Base-by-base conservation (phyloP, 805 yeast genomes). In the Candida mattraensis region DNA sequence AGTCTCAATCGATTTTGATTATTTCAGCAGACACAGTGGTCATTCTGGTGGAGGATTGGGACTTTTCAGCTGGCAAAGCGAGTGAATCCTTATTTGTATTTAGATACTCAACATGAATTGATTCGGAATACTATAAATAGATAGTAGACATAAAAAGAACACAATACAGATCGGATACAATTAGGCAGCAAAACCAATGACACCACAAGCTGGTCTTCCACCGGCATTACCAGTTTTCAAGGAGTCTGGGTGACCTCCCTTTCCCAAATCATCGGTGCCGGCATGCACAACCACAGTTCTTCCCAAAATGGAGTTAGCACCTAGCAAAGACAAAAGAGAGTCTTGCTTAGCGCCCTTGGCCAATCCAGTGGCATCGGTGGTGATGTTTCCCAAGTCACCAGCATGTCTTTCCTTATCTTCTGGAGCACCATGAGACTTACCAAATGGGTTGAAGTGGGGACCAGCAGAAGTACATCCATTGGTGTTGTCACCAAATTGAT, bases 381-480 rank as follows among this genome's bases (percentile, higher is more conserved):
- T 61, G 63, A 93, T 70, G 78, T 93, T 93, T 66, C 99, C 99
- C 66, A 93, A 73, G 66, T 93, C 99, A 68, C 99, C 99, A 57
- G 83, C 93, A 70, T 87, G 96, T 71, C 91, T 78, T 44, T 46
- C 66, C 48, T 74, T 80, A 53, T 83, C 95, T 55, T 77, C 78
- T 67, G 96, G 96, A 39, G 89, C 88, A 72, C 97, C 97, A 64
- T 88, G 97, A 50, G 77, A 77, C 74, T 84, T 83, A 45, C 77
- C 74, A 63, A 83, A 83, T 51, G 96, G 96, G 77, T 89, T 83
- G 78, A 87, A 88, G 72, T 89, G 97, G 42, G 96, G 96, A 60
- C 97, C 97, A 37, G 97, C 96, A 50, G 96, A 86, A 43, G 96
- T 91, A 73, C 99, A 93, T 51, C 99, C 99, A 66, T 93, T 93